Percentiles rank a stretch among this genome's conserved stretches.
Evolutionary conservation across 1,139 yeast genomes (phyloP).

Genomic region (Diutina pseudorugosa): DNA sequence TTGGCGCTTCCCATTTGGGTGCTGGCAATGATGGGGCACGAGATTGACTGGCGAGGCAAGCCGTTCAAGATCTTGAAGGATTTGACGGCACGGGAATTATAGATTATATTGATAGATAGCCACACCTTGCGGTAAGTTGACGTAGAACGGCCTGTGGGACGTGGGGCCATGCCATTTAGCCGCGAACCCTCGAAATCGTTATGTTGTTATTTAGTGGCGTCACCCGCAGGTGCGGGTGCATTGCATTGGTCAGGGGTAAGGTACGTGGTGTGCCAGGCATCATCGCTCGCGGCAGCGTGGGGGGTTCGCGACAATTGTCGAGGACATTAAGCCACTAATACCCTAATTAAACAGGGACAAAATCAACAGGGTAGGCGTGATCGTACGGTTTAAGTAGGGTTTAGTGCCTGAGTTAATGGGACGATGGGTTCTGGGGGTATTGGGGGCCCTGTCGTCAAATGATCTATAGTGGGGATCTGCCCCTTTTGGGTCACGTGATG

Average conservation of each 20-base stretch:
- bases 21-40: conserved; percentile 66
- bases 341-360: too few relatives aligned
- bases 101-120: not conserved
- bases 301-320: too few relatives aligned
- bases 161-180: not conserved
- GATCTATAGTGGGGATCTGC: too few relatives aligned
- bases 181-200: not conserved
- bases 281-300: not conserved
- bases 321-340: too few relatives aligned
- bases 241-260: not conserved
- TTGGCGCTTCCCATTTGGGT: conserved; percentile 82
- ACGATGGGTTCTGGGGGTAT: too few relatives aligned
- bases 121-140: not conserved
- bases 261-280: not conserved
- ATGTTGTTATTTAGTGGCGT: not conserved
- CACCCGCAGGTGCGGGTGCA: not conserved
- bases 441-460: too few relatives aligned
- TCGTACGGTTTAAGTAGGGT: too few relatives aligned
- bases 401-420: too few relatives aligned
- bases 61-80: conserved; percentile 66
- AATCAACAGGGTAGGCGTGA: too few relatives aligned
- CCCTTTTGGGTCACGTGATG: not conserved
- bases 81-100: conserved; percentile 61
- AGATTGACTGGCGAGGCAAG: conserved; percentile 72
- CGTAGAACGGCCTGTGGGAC: too few relatives aligned